Conservation (phyloP, 73 alveolate species). For the Tetrahymena thermophila region DNA sequence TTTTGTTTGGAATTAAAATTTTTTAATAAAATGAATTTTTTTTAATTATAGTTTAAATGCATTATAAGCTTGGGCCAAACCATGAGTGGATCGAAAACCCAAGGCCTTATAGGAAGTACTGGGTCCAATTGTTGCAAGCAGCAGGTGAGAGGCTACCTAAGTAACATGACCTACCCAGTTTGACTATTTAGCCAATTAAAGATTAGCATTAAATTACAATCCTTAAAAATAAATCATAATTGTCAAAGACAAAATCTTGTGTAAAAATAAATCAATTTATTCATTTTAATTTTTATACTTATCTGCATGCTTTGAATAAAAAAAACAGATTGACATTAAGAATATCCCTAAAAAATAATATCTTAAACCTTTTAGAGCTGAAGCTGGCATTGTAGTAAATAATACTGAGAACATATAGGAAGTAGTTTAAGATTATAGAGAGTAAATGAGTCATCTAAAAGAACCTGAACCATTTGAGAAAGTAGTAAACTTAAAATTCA, state of each 20-base stretch:
- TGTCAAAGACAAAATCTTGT: neutral
- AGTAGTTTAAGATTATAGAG: neutral
- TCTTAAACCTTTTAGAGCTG: neutral
- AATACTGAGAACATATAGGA: neutral
- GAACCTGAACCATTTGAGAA: neutral
- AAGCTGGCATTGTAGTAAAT: neutral
- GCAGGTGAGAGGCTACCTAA: neutral
- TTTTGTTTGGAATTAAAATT: no score
- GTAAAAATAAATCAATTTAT: neutral
- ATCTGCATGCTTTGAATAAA: neutral
- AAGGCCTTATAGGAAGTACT: neutral
- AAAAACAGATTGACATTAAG: neutral
- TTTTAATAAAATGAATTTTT: neutral
- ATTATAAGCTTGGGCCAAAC: neutral
- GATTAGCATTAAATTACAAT: neutral
- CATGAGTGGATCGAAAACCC: neutral
- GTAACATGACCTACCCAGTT: neutral
- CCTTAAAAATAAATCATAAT: neutral
- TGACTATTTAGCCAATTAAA: neutral
- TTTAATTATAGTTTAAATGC: neutral
- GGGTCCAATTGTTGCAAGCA: neutral
- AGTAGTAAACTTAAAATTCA: neutral
- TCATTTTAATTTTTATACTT: neutral
- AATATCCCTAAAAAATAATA: neutral
- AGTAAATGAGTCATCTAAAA: neutral